These are phyloP conservation scores for Candida wancherniae DNA, from an alignment of 805 yeast genomes.

Conservation along the genomic window DNA sequence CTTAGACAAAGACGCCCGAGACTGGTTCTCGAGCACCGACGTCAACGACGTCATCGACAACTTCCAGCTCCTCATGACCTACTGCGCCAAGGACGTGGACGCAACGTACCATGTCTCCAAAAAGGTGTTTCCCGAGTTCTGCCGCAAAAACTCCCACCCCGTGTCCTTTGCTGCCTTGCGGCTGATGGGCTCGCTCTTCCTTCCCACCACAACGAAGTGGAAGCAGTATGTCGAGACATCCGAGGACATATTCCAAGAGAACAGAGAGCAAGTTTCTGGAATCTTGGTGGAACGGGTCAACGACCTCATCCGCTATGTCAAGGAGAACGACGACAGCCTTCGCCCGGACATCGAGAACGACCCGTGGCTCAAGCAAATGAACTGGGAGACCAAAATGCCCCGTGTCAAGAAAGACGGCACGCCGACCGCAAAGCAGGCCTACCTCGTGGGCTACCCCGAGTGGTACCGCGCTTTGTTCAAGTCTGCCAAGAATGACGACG, in stretches of 20 bases:
- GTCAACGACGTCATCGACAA: slow-evolving; percentile 49
- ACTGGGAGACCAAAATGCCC: slow-evolving; percentile 70
- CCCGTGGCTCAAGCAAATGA: slow-evolving; percentile 87
- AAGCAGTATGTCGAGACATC: slow-evolving; percentile 61
- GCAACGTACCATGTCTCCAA: slow-evolving; percentile 68
- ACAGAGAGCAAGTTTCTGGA: slow-evolving; percentile 50
- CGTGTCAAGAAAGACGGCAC: slow-evolving; percentile 63
- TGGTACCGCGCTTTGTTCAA: slow-evolving; percentile 73
- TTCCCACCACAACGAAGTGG: slow-evolving; percentile 81
- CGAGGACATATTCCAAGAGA: slow-evolving; percentile 60
- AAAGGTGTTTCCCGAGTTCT: slow-evolving; percentile 65
- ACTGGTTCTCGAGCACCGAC: slow-evolving; percentile 53
- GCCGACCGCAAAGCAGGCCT: slow-evolving; percentile 66
- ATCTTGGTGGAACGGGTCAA: slow-evolving; percentile 58
- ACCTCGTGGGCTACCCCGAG: slow-evolving; percentile 83
- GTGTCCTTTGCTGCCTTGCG: slow-evolving; percentile 86
- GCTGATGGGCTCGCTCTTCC: slow-evolving; percentile 63
- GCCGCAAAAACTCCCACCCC: slow-evolving; percentile 79
- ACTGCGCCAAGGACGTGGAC: slow-evolving; percentile 82
- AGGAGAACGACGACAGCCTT: slow-evolving; percentile 26
- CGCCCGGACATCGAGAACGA: slow-evolving; percentile 46
- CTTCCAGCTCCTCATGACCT: slow-evolving; percentile 59
- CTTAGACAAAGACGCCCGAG: slow-evolving; percentile 64
- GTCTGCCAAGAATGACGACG: slow-evolving; percentile 28
- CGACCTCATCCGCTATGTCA: slow-evolving; percentile 44